These are phyloP conservation scores for Arthrobotrys pseudoclavata DNA, from an alignment of 2,329 filamentous ascomycete species.

Conservation along the genomic window DNA sequence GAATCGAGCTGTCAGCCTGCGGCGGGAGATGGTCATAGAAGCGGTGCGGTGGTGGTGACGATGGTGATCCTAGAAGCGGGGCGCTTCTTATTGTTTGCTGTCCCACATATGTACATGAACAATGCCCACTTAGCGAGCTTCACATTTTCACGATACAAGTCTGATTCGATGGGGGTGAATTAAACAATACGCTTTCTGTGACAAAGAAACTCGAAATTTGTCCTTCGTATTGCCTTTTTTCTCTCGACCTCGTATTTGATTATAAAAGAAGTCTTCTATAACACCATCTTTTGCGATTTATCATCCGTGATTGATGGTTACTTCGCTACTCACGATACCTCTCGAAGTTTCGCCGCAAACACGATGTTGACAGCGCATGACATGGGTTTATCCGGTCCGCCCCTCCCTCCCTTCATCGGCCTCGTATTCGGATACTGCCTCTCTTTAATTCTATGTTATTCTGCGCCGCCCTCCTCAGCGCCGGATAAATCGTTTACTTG, in stretches of 20 bases:
- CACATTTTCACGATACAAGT: neutral
- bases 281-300: neutral
- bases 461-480: conserved; percentile 5
- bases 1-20: neutral
- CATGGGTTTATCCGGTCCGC: conserved; percentile 30
- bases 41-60: conserved; percentile 11
- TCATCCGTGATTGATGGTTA: neutral
- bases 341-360: conserved; percentile 28
- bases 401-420: conserved; percentile 7
- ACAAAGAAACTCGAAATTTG: neutral
- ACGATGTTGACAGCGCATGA: conserved; percentile 22
- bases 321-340: conserved; percentile 1
- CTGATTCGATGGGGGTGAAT: neutral
- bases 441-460: neutral
- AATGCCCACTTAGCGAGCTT: conserved; percentile 25
- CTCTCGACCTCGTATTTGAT: conserved; percentile 16
- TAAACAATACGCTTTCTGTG: neutral
- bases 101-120: conserved; percentile 10
- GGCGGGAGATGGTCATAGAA: conserved; percentile 23
- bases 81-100: conserved; percentile 30
- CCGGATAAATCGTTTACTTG: conserved; percentile 17
- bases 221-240: neutral
- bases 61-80: conserved; percentile 21
- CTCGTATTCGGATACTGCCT: conserved; percentile 22
- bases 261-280: conserved; percentile 8